Evolutionary conservation across 2,329 filamentous ascomycete genomes (phyloP).

Genomic region (Aspergillus transmontanensis): DNA sequence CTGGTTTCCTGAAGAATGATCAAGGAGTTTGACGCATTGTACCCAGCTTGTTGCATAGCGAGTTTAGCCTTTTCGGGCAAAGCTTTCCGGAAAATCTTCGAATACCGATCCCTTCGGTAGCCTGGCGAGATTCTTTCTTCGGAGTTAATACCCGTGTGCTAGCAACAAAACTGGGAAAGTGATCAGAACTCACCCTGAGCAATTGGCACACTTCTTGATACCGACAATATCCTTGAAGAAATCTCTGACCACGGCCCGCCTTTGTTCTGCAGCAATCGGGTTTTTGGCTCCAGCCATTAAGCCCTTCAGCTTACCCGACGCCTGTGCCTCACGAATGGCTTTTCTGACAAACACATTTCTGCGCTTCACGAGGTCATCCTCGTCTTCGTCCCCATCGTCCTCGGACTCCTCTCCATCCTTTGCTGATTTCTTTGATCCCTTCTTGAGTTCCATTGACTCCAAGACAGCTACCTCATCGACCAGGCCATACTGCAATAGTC

Average conservation of each 20-base stretch:
- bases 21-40: conserved; percentile 72
- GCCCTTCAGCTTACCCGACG: conserved; percentile 45
- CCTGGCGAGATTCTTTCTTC: conserved; percentile 68
- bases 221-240: conserved; percentile 75
- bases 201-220: conserved; percentile 69
- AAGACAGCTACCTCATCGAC: conserved; percentile 67
- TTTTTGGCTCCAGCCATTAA: conserved; percentile 67
- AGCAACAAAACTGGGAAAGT: conserved; percentile 3
- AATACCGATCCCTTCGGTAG: conserved; percentile 86
- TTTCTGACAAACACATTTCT: conserved; percentile 71
- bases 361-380: conserved; percentile 54
- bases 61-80: conserved; percentile 73
- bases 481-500: conserved; percentile 81
- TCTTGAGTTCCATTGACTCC: conserved; percentile 51
- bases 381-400: conserved; percentile 60
- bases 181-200: conserved; percentile 51
- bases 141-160: conserved; percentile 21
- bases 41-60: conserved; percentile 71
- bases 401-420: conserved; percentile 63
- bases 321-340: conserved; percentile 65
- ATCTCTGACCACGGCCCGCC: conserved; percentile 75
- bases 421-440: conserved; percentile 47
- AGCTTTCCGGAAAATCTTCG: conserved; percentile 90
- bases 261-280: conserved; percentile 76
- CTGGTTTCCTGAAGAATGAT: conserved; percentile 57